Evolutionary conservation across 2,329 filamentous ascomycete species (phyloP), one percentile per base, ranked within the genome.

Genomic region (Scolecobasidium constrictum): DNA sequence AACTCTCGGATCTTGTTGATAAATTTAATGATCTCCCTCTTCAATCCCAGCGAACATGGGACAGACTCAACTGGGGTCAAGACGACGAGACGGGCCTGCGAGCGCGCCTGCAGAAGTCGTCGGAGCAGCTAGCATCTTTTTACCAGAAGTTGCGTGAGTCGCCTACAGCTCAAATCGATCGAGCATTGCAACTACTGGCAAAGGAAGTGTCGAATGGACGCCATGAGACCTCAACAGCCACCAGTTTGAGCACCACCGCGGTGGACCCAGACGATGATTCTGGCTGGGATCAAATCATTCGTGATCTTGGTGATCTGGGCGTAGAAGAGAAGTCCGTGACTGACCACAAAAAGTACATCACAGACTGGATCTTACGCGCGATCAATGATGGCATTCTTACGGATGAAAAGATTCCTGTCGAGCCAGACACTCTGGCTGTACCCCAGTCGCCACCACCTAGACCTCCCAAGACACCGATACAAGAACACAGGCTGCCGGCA

Each of bases 241-340:
- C 23, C 12, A 35, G 31, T 7, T 19, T 51, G 3, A 48, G 48
- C 5, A 49, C 45, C 6, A 31, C 31, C 3, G 20, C 34, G 2
- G 19, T 36, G 15, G 42, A 45, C 13, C 40, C 16, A 9, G 49
- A 50, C 4, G 52, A 56, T 5, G 56, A 56, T 36, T 50, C 51
- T 20, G 52, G 55, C 9, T 60, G 56, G 57, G 44, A 41, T 5
- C 53, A 57, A 40, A 54, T 60, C 12, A 51, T 58, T 11, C 48
- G 52, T 9, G 57, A 60, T 33, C 47, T 60, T 2, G 53, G 56
- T 37, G 56, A 59, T 35, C 52, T 57, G 17, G 56, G 56, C 4
- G 48, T 60, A 3, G 49, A 50, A 16, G 39, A 49, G 23, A 23
- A 20, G 16, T 22, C 40, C 11, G 31, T 41, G 5, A 26, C 34